A percentile compares a stretch with the other conserved stretches of the same genome.
Evolutionary conservation across 129 eudicot species (phyloP).

Genomic region (Saussurea involucrata): DNA sequence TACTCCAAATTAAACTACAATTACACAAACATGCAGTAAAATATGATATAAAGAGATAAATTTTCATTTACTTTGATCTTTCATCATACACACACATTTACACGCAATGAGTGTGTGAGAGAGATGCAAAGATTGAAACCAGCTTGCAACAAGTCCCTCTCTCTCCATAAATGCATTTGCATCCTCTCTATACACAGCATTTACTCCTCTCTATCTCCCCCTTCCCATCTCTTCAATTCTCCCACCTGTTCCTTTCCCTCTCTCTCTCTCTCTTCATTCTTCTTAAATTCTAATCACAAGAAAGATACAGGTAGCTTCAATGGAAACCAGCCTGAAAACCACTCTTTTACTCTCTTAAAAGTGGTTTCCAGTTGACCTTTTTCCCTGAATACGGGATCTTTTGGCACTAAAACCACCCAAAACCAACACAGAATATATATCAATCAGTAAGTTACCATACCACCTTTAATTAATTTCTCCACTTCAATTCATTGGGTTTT

Average conservation of each 20-base stretch:
- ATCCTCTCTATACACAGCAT: conserved; percentile 41
- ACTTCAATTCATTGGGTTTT: not conserved
- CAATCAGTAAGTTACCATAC: conserved; percentile 23
- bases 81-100: conserved; percentile 13
- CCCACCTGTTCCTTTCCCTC: conserved; percentile 33
- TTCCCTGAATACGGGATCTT: conserved; percentile 7
- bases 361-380: conserved; percentile 24
- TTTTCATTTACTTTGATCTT: not conserved
- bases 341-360: conserved; percentile 31
- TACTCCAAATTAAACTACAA: not conserved
- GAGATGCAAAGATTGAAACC: conserved; percentile 24
- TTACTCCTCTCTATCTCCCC: conserved; percentile 36
- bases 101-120: conserved; percentile 14
- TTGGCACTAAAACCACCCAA: conserved; percentile 1
- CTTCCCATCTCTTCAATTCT: conserved; percentile 41
- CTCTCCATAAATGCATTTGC: conserved; percentile 41
- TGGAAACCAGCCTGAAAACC: conserved; percentile 40
- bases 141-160: conserved; percentile 37
- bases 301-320: conserved; percentile 35
- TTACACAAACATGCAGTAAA: not conserved
- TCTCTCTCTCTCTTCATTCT: conserved; percentile 34
- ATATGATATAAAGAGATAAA: not conserved
- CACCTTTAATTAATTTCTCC: conserved; percentile 9
- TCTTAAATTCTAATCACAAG: conserved; percentile 41
- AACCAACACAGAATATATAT: not conserved